These are phyloP conservation scores for Candolleomyces eurysporus DNA, from an alignment of 768 basidiomycete species.

Conservation along the genomic window DNA sequence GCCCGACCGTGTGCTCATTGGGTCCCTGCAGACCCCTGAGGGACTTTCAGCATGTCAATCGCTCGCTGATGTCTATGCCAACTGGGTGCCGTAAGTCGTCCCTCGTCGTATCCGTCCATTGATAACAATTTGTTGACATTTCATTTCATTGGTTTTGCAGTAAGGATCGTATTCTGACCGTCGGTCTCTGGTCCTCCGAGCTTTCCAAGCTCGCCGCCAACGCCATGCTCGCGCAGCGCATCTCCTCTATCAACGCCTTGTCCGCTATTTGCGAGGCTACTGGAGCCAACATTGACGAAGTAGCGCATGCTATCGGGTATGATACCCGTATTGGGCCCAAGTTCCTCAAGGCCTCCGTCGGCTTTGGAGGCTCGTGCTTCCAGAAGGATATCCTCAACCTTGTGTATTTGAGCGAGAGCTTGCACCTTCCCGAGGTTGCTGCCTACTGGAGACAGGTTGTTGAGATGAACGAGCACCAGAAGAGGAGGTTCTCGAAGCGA, in stretches of 20 bases:
- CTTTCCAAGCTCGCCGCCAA: constrained; percentile 98
- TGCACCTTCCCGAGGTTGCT: constrained; percentile 95
- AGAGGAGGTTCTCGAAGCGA: constrained; percentile 90
- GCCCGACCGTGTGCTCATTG: constrained; percentile 97
- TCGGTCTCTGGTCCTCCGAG: constrained; percentile 98
- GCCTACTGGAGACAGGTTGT: constrained; percentile 98
- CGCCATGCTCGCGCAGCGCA: constrained; percentile 98
- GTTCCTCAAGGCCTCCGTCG: constrained; percentile 93
- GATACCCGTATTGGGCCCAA: constrained; percentile 92
- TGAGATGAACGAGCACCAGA: constrained; percentile 98
- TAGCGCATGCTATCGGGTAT: constrained; percentile 89
- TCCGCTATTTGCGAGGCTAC: constrained; percentile 99
- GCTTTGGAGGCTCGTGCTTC: constrained; percentile 99
- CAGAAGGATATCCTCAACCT: constrained; percentile 99
- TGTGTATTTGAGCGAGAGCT: constrained; percentile 92
- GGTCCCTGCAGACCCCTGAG: constrained; percentile 87
- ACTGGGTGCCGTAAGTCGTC: constrained; percentile 89
- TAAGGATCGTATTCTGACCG: constrained; percentile 78
- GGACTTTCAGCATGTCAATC: constrained; percentile 79
- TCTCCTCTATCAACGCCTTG: constrained; percentile 96
- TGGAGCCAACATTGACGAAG: constrained; percentile 98
- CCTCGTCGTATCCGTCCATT: not conserved
- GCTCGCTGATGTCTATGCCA: constrained; percentile 80
- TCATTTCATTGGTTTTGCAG: constrained; percentile 30
- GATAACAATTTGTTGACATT: not conserved